Conservation (phyloP, 2,329 filamentous ascomycete species). For the Amesomyces nigricolor region DNA sequence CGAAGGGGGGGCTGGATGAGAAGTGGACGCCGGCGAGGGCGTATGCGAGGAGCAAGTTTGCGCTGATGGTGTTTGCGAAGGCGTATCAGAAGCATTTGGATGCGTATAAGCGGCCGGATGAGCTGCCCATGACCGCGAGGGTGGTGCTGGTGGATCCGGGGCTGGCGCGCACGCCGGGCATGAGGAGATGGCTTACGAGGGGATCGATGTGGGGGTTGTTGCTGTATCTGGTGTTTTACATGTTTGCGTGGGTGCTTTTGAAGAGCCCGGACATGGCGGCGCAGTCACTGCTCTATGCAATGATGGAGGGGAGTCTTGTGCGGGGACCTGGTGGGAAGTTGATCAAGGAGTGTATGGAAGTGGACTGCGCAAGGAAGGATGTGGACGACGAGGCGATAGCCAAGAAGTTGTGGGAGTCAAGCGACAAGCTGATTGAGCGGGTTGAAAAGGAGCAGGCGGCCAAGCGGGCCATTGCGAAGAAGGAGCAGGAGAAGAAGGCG, state of each 20-base stretch:
- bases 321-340: conserved; percentile 62
- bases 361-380: conserved; percentile 66
- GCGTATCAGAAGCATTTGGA: conserved; percentile 91
- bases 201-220: conserved; percentile 76
- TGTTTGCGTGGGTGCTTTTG: conserved; percentile 78
- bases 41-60: conserved; percentile 65
- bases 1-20: conserved; percentile 34
- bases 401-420: conserved; percentile 85
- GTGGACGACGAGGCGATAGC: conserved; percentile 72
- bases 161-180: conserved; percentile 77
- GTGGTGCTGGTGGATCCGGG: conserved; percentile 88
- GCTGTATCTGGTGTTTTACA: conserved; percentile 71
- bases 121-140: conserved; percentile 71
- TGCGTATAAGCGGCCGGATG: conserved; percentile 76
- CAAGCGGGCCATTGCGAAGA: conserved; percentile 41
- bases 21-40: conserved; percentile 52
- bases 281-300: conserved; percentile 78
- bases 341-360: conserved; percentile 82
- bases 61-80: conserved; percentile 81
- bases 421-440: conserved; percentile 74
- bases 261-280: conserved; percentile 81
- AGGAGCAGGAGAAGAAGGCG: conserved; percentile 31
- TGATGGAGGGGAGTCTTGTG: conserved; percentile 71
- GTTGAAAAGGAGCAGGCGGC: conserved; percentile 74
- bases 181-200: conserved; percentile 76